Conservation (phyloP, 371 early-diverging fungal genomes). For the Mucor circinelloides region DNA sequence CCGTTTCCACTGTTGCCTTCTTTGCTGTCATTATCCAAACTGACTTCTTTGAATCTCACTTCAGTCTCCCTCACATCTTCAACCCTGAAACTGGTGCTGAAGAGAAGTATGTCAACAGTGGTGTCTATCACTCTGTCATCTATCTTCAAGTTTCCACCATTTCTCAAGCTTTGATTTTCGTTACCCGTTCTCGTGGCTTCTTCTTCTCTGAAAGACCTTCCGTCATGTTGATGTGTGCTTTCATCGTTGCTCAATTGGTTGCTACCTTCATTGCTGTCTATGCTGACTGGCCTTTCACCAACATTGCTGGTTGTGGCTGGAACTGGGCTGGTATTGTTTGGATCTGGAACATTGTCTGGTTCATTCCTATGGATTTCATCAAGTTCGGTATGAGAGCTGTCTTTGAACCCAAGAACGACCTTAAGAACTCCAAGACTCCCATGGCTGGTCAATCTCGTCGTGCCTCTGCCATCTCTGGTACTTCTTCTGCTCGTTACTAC, state of each 20-base stretch:
- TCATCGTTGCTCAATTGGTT: slow-evolving; percentile 59
- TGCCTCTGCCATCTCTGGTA: slow-evolving; percentile 47
- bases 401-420: slow-evolving; percentile 56
- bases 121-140: slow-evolving; percentile 55
- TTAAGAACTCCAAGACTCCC: slow-evolving; percentile 37
- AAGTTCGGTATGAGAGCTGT: slow-evolving; percentile 69
- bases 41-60: slow-evolving; percentile 45
- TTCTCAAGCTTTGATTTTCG: slow-evolving; percentile 64
- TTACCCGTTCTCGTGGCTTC: slow-evolving; percentile 65
- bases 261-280: slow-evolving; percentile 66
- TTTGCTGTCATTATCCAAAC: slow-evolving; percentile 49
- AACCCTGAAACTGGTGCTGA: slow-evolving; percentile 40
- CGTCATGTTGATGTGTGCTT: slow-evolving; percentile 52
- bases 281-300: slow-evolving; percentile 65
- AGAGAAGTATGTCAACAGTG: slow-evolving; percentile 47
- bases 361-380: slow-evolving; percentile 72
- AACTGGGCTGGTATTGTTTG: slow-evolving; percentile 64
- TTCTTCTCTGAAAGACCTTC: slow-evolving; percentile 64
- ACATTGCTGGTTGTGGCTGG: slow-evolving; percentile 62
- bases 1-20: slow-evolving; percentile 61
- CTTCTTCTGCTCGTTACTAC: slow-evolving; percentile 50
- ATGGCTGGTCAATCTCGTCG: slow-evolving; percentile 46
- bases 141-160: slow-evolving; percentile 63
- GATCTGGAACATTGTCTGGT: slow-evolving; percentile 83
- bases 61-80: slow-evolving; percentile 24